Conservation (phyloP, 2,329 filamentous ascomycete genomes). For the Biscogniauxia sp. region DNA sequence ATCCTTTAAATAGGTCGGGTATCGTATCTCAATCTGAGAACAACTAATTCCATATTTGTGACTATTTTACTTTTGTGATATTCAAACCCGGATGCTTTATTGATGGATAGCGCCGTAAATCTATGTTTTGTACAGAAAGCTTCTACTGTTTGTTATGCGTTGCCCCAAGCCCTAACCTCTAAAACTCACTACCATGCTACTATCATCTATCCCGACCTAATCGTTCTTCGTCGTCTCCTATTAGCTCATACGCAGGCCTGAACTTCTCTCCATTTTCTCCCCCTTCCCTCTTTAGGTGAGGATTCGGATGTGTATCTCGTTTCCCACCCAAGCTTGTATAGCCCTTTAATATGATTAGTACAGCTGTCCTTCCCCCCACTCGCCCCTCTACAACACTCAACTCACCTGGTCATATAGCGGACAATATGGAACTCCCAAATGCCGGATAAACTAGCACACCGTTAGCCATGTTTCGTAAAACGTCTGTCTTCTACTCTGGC, state of each 20-base stretch:
- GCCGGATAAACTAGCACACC: slow-evolving; percentile 66
- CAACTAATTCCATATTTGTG: neutral
- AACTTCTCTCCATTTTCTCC: slow-evolving; percentile 42
- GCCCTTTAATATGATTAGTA: slow-evolving; percentile 50
- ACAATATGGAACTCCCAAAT: slow-evolving; percentile 80
- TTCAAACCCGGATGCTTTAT: neutral
- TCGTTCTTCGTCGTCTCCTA: slow-evolving; percentile 74
- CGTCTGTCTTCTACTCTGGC: neutral
- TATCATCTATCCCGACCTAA: slow-evolving; percentile 63
- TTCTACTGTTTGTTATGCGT: neutral
- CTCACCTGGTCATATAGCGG: slow-evolving; percentile 66
- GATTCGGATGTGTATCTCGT: slow-evolving; percentile 87
- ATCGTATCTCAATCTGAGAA: neutral
- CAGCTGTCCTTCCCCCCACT: neutral
- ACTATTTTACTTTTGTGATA: neutral
- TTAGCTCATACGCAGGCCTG: slow-evolving; percentile 72
- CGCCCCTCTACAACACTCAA: neutral
- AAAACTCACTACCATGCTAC: neutral
- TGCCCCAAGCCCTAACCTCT: neutral
- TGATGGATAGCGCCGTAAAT: neutral
- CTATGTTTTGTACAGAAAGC: neutral
- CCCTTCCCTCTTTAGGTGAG: slow-evolving; percentile 54
- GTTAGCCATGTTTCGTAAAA: slow-evolving; percentile 4
- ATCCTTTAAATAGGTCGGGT: too few species aligned
- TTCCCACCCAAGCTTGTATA: slow-evolving; percentile 92